These are phyloP conservation scores for Scheffersomyces segobiensis DNA, from an alignment of 1,139 yeast genomes.

Conservation along the genomic window DNA sequence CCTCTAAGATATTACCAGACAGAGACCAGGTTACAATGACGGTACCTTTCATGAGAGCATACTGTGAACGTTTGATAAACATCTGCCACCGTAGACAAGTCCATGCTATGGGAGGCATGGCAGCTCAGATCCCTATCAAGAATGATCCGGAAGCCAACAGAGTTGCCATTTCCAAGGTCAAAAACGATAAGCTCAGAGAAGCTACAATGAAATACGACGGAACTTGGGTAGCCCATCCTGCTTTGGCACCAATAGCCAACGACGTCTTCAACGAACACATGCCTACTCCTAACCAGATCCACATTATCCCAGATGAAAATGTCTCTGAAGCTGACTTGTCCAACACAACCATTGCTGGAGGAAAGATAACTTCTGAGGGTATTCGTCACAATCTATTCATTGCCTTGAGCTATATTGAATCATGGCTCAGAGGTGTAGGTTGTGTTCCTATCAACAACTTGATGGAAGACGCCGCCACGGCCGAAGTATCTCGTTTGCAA, in stretches of 20 bases:
- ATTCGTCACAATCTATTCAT: slow-evolving; percentile 17
- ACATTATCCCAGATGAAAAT: slow-evolving; percentile 10
- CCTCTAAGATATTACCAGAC: slow-evolving; percentile 67
- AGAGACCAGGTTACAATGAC: slow-evolving; percentile 74
- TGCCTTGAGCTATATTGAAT: slow-evolving; percentile 18
- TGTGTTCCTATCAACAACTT: slow-evolving; percentile 20
- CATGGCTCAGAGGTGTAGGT: slow-evolving; percentile 19
- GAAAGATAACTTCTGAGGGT: slow-evolving; percentile 13
- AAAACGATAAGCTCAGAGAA: slow-evolving; percentile 58
- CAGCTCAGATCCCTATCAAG: slow-evolving; percentile 80
- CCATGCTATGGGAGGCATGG: slow-evolving; percentile 86
- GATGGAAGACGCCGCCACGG: slow-evolving; percentile 23
- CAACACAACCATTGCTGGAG: slow-evolving; percentile 13
- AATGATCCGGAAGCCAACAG: slow-evolving; percentile 63
- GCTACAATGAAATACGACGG: slow-evolving; percentile 19
- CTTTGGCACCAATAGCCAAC: slow-evolving; percentile 18
- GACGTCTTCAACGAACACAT: slow-evolving; percentile 15
- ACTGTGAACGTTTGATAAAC: slow-evolving; percentile 65
- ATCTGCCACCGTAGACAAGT: slow-evolving; percentile 76
- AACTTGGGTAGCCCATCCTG: slow-evolving; percentile 22
- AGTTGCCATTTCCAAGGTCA: slow-evolving; percentile 69
- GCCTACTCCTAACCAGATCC: slow-evolving; percentile 20
- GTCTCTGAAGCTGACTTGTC: slow-evolving; percentile 13
- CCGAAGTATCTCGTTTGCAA: slow-evolving; percentile 20
- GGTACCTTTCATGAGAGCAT: slow-evolving; percentile 73